Conservation (phyloP, 2,329 filamentous ascomycete genomes). For the Cladosporium sp. region DNA sequence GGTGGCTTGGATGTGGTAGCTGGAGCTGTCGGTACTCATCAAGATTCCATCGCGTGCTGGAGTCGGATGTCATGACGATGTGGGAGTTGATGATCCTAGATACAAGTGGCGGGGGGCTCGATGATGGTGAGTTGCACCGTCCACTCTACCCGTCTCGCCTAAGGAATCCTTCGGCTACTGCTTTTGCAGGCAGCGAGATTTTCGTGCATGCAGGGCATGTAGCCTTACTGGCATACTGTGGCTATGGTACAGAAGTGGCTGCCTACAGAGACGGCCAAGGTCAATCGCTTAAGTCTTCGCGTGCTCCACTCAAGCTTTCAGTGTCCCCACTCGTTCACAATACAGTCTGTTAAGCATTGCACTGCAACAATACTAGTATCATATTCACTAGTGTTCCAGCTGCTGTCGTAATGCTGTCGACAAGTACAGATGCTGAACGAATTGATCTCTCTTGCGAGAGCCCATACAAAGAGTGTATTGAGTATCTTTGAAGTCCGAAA, state of each 20-base stretch:
- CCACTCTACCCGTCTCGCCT: no score
- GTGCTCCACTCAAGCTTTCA: neutral
- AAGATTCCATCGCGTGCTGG: neutral
- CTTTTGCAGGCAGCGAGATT: neutral
- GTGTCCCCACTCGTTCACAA: no score
- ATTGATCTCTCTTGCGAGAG: no score
- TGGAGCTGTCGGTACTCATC: constrained; percentile 13
- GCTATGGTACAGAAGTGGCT: neutral
- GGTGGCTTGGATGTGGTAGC: constrained; percentile 13
- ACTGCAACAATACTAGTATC: no score
- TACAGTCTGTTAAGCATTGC: no score
- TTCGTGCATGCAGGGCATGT: no score
- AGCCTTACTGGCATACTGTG: neutral
- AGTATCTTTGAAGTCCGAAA: no score
- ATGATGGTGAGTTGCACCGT: neutral
- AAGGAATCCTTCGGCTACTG: no score
- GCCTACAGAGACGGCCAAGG: neutral
- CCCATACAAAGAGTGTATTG: no score
- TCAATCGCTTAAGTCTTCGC: neutral
- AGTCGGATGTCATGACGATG: neutral
- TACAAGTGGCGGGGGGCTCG: neutral
- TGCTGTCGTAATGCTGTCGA: no score
- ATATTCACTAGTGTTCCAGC: no score
- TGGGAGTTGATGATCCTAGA: neutral
- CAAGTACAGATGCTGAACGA: no score